Conservation (phyloP, 2,329 filamentous ascomycete genomes). For the Hypoxylon sp. region DNA sequence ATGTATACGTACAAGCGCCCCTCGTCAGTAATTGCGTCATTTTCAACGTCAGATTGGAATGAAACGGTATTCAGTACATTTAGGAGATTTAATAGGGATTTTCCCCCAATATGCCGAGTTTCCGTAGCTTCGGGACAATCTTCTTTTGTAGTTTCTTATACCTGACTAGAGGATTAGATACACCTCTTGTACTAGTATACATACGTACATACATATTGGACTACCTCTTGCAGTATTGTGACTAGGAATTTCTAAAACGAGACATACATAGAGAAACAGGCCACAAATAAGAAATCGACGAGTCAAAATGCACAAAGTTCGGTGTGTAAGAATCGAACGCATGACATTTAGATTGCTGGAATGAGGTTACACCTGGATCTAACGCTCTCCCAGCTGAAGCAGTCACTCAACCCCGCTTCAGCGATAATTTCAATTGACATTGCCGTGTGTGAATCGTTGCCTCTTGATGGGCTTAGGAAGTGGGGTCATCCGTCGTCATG, state of each 20-base stretch:
- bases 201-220: background rate
- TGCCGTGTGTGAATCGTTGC: background rate
- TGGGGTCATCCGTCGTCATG: background rate
- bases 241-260: background rate
- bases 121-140: background rate
- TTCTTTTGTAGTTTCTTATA: background rate
- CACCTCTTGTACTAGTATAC: too few species aligned
- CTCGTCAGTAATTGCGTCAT: background rate
- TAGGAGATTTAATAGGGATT: background rate
- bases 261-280: background rate
- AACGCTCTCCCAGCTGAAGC: background rate
- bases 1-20: background rate
- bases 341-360: background rate
- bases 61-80: background rate
- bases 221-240: background rate
- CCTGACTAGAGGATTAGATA: too few species aligned
- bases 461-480: background rate
- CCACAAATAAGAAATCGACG: background rate
- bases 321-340: background rate
- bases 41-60: background rate
- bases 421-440: background rate
- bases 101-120: background rate
- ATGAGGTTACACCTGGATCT: background rate
- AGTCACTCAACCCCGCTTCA: background rate
- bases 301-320: background rate